phyloP scores from a whole-genome alignment of 2,329 filamentous ascomycete genomes.

The Davidsoniella virescens region DNA sequence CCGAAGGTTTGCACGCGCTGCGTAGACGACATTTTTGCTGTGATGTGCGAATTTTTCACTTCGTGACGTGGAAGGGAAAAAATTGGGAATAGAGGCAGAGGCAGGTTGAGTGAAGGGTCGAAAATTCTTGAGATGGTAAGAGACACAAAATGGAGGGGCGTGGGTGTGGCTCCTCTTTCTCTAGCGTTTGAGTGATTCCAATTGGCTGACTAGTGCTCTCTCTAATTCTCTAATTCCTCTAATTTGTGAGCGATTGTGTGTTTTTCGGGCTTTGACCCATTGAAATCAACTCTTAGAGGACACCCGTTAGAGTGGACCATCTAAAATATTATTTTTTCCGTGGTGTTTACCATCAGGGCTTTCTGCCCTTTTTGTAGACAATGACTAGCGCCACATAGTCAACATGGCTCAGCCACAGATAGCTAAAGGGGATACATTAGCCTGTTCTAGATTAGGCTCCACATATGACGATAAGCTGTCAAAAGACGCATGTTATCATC shows the following conservation, averaged over 20 bases:
- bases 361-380: constrained; percentile 8
- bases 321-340: constrained; percentile 1
- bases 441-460: background rate
- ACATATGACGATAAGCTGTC: constrained; percentile 9
- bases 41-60: constrained; percentile 15
- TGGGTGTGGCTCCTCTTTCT: constrained; percentile 13
- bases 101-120: constrained; percentile 13
- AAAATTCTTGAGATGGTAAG: constrained; percentile 13
- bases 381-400: background rate
- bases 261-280: constrained; percentile 12
- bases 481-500: background rate
- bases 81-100: constrained; percentile 12
- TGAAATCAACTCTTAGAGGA: constrained; percentile 2
- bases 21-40: constrained; percentile 55
- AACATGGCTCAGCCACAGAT: constrained; percentile 3
- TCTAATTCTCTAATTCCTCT: background rate
- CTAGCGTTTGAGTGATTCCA: constrained; percentile 3
- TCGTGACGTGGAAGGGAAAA: constrained; percentile 14
- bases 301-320: constrained; percentile 4
- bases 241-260: constrained; percentile 13
- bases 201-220: constrained; percentile 9
- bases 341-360: constrained; percentile 6
- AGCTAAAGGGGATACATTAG: constrained; percentile 7
- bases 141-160: constrained; percentile 12
- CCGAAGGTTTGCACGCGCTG: constrained; percentile 96